Base-by-base conservation (phyloP, 192 early-diverging fungal species). In the Podila horticola region DNA sequence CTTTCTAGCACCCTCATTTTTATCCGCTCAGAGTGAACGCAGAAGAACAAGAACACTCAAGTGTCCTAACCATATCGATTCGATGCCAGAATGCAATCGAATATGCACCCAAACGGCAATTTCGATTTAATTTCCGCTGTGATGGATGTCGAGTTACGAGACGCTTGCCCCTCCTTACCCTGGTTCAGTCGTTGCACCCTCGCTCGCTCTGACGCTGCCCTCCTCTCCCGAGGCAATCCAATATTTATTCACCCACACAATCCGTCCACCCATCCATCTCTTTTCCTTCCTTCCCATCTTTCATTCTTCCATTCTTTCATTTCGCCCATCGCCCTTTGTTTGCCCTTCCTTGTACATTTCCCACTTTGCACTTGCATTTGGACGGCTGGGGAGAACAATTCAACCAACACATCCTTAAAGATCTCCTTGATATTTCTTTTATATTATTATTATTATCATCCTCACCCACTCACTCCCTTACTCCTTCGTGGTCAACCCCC, bases 381-480 rank as follows among this genome's bases (percentile, higher is more conserved):
- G 34, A 36, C 34, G 11, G 11, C 11, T 36, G 34, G 34, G 34
- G 34, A 36, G 34, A 36, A 36, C 34, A 36, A 36, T 36, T 36
- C 34, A 36, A 10, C 34, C 34, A 36, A 10, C 34, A 36, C 41
- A 45, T 45, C 41, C 41, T 12, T 45, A 45, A 45, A 45, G 41
- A 8, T 45, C 41, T 45, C 41, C 41, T 45, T 45, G 41, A 45
- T 45, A 45, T 45, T 17, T 65, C 41, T 15, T 3, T 72, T n/a
- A 20, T 50, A 17, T 19, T 41, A 57, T 19, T 12, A 49, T 33
- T 8, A 11, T 28, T 26, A 29, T 51, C 62, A 6, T 24, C 34
- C 26, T 63, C 24, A 9, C 36, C 51, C n/a, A n/a, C n/a, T 34
- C 28, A 17, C 60, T 69, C 57, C 41, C 50, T 38, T 67, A 36